Conservation (phyloP, 805 yeast species). For the Kregervanrija fluxuum region DNA sequence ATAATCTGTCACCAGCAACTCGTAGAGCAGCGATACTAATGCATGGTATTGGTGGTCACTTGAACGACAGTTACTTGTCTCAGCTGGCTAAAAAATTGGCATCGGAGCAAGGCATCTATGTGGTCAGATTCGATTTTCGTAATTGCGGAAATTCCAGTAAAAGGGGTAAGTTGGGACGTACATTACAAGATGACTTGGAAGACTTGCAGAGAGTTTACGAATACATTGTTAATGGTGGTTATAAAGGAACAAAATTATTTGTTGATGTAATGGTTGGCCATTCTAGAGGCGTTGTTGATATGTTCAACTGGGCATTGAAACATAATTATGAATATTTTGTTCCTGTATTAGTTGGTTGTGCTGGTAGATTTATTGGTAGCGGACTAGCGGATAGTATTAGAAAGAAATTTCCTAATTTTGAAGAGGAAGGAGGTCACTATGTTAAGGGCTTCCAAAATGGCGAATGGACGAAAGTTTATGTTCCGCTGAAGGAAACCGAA, state of each 20-base stretch:
- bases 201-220: constrained; percentile 50
- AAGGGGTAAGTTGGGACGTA: constrained; percentile 51
- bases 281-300: constrained; percentile 72
- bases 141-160: constrained; percentile 66
- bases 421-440: constrained; percentile 32
- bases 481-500: constrained; percentile 44
- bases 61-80: constrained; percentile 69
- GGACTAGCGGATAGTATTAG: constrained; percentile 37
- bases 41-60: constrained; percentile 88
- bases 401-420: constrained; percentile 31
- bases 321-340: constrained; percentile 34
- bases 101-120: constrained; percentile 48
- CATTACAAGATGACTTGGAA: constrained; percentile 54
- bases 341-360: constrained; percentile 63
- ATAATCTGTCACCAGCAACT: constrained; percentile 13
- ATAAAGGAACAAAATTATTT: constrained; percentile 34
- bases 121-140: constrained; percentile 77
- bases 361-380: constrained; percentile 57
- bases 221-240: constrained; percentile 21
- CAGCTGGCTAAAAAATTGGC: constrained; percentile 55
- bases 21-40: constrained; percentile 41
- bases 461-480: constrained; percentile 30
- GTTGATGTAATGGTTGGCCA: constrained; percentile 64
- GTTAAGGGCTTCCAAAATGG: constrained; percentile 46
- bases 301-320: constrained; percentile 61